These are phyloP conservation scores for Rostrohypoxylon terebratum DNA, from an alignment of 495 filamentous ascomycete genomes.

Conservation along the genomic window DNA sequence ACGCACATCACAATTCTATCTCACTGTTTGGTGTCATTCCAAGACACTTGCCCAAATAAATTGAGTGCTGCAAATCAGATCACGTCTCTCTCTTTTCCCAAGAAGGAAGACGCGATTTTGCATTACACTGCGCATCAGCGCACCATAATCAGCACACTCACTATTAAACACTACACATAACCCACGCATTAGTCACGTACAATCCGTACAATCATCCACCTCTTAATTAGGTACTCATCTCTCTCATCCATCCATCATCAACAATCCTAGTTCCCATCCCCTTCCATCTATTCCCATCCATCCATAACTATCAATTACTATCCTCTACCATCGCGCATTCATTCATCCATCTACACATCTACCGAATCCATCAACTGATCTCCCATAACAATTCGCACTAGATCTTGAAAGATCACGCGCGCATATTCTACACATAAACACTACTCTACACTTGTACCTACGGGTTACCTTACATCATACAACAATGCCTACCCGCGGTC, in stretches of 20 bases:
- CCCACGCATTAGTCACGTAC: background rate
- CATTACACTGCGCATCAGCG: slow-evolving; percentile 10
- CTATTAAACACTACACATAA: background rate
- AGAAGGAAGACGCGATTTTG: slow-evolving; percentile 34
- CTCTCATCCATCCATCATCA: background rate
- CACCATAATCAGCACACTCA: slow-evolving; percentile 4
- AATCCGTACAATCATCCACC: background rate
- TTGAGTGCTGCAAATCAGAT: background rate
- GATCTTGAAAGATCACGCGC: background rate
- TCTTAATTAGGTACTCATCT: too few species aligned
- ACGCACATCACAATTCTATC: too few species aligned
- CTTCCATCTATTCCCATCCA: background rate
- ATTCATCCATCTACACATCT: background rate
- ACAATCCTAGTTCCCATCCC: background rate
- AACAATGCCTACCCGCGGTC: slow-evolving; percentile 34
- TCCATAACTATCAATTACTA: background rate
- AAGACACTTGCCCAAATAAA: background rate
- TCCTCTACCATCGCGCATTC: background rate
- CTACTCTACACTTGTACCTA: background rate
- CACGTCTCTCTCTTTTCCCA: slow-evolving; percentile 11
- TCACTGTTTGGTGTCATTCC: background rate
- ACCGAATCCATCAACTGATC: background rate
- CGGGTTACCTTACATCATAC: slow-evolving; percentile 6
- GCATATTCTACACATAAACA: background rate
- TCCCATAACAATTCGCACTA: background rate